A percentile compares a stretch with the other conserved stretches of the same genome.
Evolutionary conservation across 345 rosid species (phyloP).

Genomic region (Clausena lansium): DNA sequence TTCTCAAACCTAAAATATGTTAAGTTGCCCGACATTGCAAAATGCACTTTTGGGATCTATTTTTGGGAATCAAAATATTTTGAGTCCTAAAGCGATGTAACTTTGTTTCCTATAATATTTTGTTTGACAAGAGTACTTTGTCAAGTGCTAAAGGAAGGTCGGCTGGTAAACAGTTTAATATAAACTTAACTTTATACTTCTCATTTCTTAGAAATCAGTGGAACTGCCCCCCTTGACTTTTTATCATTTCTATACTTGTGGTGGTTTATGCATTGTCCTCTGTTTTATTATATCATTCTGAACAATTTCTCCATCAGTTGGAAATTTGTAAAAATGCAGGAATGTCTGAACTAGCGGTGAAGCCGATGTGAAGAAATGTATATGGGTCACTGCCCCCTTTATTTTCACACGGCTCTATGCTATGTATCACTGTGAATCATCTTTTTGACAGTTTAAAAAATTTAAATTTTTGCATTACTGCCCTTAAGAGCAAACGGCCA

Average conservation of each 20-base stretch:
- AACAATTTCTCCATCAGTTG: slow-evolving; percentile 5
- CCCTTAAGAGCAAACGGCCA: too few relatives aligned
- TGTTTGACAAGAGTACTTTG: neutral
- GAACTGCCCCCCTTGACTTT: neutral
- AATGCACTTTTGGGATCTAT: neutral
- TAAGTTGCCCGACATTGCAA: neutral
- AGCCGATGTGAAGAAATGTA: too few relatives aligned
- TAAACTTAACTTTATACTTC: neutral
- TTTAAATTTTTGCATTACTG: too few relatives aligned
- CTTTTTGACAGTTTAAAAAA: too few relatives aligned
- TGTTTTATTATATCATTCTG: slow-evolving; percentile 5
- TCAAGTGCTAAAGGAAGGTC: neutral
- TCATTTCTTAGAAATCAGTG: neutral
- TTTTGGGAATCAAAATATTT: neutral
- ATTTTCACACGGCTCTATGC: too few relatives aligned
- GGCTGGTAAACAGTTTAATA: neutral
- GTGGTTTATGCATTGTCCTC: neutral
- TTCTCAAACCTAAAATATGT: neutral
- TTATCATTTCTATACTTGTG: neutral
- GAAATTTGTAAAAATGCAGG: slow-evolving; percentile 31
- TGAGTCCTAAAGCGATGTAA: neutral
- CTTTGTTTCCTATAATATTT: neutral
- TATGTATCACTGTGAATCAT: too few relatives aligned
- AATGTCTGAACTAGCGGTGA: slow-evolving; percentile 70
- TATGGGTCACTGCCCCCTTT: too few relatives aligned